phyloP scores from a whole-genome alignment of 2,329 filamentous ascomycete genomes.

The Gnomoniopsis sp. region DNA sequence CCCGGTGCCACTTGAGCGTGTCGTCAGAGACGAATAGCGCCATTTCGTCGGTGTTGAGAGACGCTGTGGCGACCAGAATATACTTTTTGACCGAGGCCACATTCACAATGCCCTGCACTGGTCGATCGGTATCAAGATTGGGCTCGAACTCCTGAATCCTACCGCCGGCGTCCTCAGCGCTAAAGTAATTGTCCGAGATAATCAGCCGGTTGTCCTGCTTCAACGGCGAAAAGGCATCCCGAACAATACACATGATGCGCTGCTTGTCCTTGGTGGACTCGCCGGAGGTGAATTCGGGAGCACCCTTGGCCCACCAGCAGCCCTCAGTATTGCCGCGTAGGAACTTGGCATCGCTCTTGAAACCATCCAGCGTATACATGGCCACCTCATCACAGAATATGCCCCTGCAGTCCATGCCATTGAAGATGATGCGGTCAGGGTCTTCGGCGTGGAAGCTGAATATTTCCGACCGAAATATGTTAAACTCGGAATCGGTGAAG shows the following conservation, averaged over 20 bases:
- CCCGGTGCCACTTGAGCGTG: slow-evolving; percentile 81
- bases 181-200: slow-evolving; percentile 81
- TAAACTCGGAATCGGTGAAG: slow-evolving; percentile 56
- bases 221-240: slow-evolving; percentile 67
- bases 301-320: slow-evolving; percentile 85
- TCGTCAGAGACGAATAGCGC: slow-evolving; percentile 87
- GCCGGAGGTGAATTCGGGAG: slow-evolving; percentile 69
- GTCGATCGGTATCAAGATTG: slow-evolving; percentile 68
- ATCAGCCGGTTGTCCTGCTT: slow-evolving; percentile 74
- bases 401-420: slow-evolving; percentile 66
- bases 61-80: slow-evolving; percentile 77
- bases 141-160: slow-evolving; percentile 67
- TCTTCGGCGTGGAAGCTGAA: slow-evolving; percentile 82
- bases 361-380: slow-evolving; percentile 82
- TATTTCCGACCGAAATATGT: slow-evolving; percentile 45
- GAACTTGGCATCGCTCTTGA: slow-evolving; percentile 62
- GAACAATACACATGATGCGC: slow-evolving; percentile 76
- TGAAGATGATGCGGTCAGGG: slow-evolving; percentile 80
- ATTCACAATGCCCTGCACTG: slow-evolving; percentile 76
- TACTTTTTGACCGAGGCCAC: slow-evolving; percentile 83
- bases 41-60: slow-evolving; percentile 81
- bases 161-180: slow-evolving; percentile 41
- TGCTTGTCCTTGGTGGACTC: slow-evolving; percentile 62
- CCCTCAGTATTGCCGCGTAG: slow-evolving; percentile 68
- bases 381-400: slow-evolving; percentile 61